Evolutionary conservation across 176 grass and related monocot species (phyloP).

Genomic region (Ampelocalamus luodianensis): DNA sequence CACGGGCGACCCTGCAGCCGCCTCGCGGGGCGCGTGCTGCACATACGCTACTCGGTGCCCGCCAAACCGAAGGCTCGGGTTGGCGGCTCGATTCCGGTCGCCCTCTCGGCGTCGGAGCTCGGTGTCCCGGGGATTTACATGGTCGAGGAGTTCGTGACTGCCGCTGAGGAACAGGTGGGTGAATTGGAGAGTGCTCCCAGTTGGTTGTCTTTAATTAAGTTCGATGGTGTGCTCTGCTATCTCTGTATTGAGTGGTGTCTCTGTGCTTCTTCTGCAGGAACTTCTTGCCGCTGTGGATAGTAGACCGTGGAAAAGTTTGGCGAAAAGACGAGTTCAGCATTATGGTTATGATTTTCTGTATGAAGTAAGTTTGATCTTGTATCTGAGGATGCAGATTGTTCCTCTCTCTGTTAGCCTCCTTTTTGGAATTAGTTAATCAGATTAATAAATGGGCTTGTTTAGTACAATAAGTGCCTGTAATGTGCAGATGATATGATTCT

Average conservation of each 20-base stretch:
- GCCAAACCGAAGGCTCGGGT: slow-evolving; percentile 47
- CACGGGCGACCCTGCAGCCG: slow-evolving; percentile 58
- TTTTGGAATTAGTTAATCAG: not conserved
- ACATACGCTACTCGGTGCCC: slow-evolving; percentile 70
- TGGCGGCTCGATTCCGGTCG: slow-evolving; percentile 44
- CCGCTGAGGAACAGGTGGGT: slow-evolving; percentile 74
- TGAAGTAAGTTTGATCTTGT: slow-evolving; percentile 69
- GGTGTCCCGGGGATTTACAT: slow-evolving; percentile 77
- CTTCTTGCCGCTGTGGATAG: slow-evolving; percentile 76
- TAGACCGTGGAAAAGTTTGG: slow-evolving; percentile 67
- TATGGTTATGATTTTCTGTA: slow-evolving; percentile 97
- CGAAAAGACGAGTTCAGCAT: slow-evolving; percentile 96
- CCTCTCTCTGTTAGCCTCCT: not conserved
- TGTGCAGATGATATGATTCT: not conserved
- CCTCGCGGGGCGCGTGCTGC: slow-evolving; percentile 61
- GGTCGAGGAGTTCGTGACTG: slow-evolving; percentile 72
- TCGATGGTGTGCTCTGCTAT: slow-evolving; percentile 2
- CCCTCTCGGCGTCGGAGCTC: slow-evolving; percentile 57
- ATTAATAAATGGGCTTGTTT: not conserved
- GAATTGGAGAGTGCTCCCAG: not conserved
- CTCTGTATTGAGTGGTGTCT: not conserved
- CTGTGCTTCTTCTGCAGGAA: slow-evolving; percentile 54
- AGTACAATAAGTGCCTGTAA: not conserved
- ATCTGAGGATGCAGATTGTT: slow-evolving; percentile 14
- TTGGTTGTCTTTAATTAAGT: not conserved